Evolutionary conservation across 768 basidiomycete species (phyloP), one percentile per base, ranked within the genome.

Genomic region (Chalciporus pseudorubinellus): DNA sequence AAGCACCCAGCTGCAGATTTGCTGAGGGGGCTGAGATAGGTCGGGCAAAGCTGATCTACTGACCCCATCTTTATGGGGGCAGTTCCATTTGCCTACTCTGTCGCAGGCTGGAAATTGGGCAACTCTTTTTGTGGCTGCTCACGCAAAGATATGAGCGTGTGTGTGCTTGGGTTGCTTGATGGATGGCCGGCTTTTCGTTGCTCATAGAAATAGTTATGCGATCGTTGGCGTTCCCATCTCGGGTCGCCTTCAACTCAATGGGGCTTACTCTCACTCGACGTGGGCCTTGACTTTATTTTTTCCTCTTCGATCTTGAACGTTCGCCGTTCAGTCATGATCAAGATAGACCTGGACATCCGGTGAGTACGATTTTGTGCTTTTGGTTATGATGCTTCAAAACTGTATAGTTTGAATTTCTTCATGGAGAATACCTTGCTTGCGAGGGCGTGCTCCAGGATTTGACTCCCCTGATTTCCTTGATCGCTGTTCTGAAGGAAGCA

Each of bases 181-280:
- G 56, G 72, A 68, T 64, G 66, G 62, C 57, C 68, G 67, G 76
- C 77, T 71, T 58, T 53, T 70, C 63, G 81, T 88, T 90, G 78
- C 87, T 90, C 88, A 86, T 90, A 84, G 83, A 77, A 72, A 89
- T 67, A 90, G 88, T 87, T 80, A 90, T 90, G 81, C 88, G 88
- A 83, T 89, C 82, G 83, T 78, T 56, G 77, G 74, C 68, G 52
- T 63, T 65, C 60, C 39, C 9, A 56, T 51, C 52, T 53, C 60
- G 45, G 56, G 28, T 26, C 31, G 74, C 77, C 77, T 71, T 82
- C 77, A 87, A 88, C 88, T 78, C 82, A 90, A 90, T 89, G 88
- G 88, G 88, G 88, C 88, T 90, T 85, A 89, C 86, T 89, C 85
- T 88, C 79, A 68, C 74, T 74, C 81, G 83, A 79, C 83, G 76